phyloP scores from a whole-genome alignment of 495 filamentous ascomycete genomes.

The Penicillium bovifimosum region DNA sequence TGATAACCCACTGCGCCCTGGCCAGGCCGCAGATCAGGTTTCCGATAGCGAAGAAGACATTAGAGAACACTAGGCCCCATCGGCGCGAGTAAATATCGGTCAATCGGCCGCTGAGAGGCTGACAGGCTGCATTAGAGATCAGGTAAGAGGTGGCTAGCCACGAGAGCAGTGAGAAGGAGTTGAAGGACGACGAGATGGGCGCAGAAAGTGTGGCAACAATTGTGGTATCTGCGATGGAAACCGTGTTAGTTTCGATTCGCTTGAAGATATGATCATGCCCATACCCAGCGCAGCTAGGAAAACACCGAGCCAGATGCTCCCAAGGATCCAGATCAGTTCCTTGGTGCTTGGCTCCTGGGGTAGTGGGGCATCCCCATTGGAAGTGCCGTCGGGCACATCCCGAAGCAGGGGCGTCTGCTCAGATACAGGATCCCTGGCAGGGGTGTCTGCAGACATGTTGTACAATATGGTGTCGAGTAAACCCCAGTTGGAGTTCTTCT shows the following conservation, averaged over 20 bases:
- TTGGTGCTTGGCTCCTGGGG: conserved; percentile 39
- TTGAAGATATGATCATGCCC: not conserved
- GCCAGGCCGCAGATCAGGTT: conserved; percentile 86
- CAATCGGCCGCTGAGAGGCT: conserved; percentile 77
- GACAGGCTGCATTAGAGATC: conserved; percentile 82
- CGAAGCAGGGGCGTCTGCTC: conserved; percentile 41
- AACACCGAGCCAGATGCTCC: conserved; percentile 65
- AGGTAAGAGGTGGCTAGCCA: conserved; percentile 91
- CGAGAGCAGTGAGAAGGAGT: conserved; percentile 75
- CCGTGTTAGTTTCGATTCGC: not conserved
- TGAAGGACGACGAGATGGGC: conserved; percentile 80
- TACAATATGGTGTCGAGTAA: not conserved
- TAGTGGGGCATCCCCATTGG: conserved; percentile 17
- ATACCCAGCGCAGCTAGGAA: conserved; percentile 73
- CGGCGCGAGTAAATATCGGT: conserved; percentile 86
- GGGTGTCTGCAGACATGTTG: conserved; percentile 20
- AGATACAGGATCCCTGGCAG: conserved; percentile 19
- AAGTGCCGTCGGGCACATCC: conserved; percentile 18
- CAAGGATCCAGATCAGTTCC: conserved; percentile 39
- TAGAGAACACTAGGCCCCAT: conserved; percentile 71
- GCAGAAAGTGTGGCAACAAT: conserved; percentile 82
- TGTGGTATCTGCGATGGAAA: conserved; percentile 54
- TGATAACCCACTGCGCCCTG: conserved; percentile 60
- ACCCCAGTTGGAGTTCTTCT: not conserved
- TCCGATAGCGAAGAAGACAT: conserved; percentile 71